Evolutionary conservation across 139 green algal genomes (phyloP), one percentile per base, ranked within the genome.

Genomic region (Zygnema cylindricum): DNA sequence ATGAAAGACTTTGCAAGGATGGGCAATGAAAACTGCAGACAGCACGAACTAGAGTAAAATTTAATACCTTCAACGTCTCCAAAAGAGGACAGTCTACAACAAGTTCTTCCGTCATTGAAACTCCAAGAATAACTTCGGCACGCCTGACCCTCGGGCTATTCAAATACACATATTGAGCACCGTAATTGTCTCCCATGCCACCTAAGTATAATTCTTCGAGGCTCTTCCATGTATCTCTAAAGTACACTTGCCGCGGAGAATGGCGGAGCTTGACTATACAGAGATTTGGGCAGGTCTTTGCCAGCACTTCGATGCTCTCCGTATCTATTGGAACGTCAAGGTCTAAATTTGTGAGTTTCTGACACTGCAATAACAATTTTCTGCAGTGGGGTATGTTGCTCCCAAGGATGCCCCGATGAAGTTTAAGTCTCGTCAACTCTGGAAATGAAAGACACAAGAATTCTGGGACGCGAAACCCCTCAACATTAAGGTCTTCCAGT

Each of bases 11-110:
- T n/a, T 33, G 76, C 32, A 83, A 55, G 0, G 76, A 83, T 3
- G 76, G 76, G 76, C 76, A 83, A 55, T 83, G 76, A 35, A 83
- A 83, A 35, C 76, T 49, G 76, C 76, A 83, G n/a, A 30, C 7
- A 35, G 49, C 76, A 21, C 41, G 30, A 55, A 75, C 76, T 33
- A 83, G 76, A 21, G 33, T 35, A 69, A 41, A 83, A 55, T 55
- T 83, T 49, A 83, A 35, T 30, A 83, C 76, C n/a, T 55, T 49
- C 30, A 83, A 21, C 22, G 43, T 55, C 1, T 83, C 41, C 76
- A 83, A 55, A 0, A 83, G 76, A 21, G 76, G 76, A 55, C 76
- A 83, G 76, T 83, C 76, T 23, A 83, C 76, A 0, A 35, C n/a
- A 35, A 83, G 76, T 35, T 69, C n/a, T 49, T 83, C 76, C 16